These are phyloP conservation scores for Austroboletus eburneus DNA, from an alignment of 768 basidiomycete species.

Conservation along the genomic window DNA sequence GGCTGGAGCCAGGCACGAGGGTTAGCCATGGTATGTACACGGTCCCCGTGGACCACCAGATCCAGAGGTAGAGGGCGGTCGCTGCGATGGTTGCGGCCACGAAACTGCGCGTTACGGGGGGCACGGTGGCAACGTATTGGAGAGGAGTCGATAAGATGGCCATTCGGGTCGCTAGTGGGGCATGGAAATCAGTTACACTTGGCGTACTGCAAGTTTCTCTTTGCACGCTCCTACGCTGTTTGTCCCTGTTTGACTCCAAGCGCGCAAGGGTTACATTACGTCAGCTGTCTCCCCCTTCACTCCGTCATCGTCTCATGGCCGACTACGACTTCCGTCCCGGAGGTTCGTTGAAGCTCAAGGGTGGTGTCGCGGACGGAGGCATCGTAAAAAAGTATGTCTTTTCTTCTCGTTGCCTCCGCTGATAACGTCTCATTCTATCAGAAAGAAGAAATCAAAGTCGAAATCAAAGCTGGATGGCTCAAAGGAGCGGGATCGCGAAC, in stretches of 20 bases:
- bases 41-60: constrained; percentile 50
- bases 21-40: constrained; percentile 62
- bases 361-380: constrained; percentile 73
- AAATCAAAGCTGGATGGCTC: constrained; percentile 54
- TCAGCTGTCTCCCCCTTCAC: constrained; percentile 22
- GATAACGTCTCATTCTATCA: constrained; percentile 28
- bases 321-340: constrained; percentile 84
- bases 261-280: constrained; percentile 22
- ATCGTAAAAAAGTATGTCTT: constrained; percentile 73
- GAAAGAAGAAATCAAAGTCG: constrained; percentile 82
- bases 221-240: constrained; percentile 10
- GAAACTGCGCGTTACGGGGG: constrained; percentile 74
- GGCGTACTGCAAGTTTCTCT: background rate
- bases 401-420: background rate
- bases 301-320: constrained; percentile 48
- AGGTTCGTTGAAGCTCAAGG: constrained; percentile 87
- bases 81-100: constrained; percentile 55
- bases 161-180: constrained; percentile 40
- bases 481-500: constrained; percentile 38
- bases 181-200: constrained; percentile 10
- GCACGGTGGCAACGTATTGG: constrained; percentile 64
- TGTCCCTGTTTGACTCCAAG: constrained; percentile 21
- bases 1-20: constrained; percentile 72
- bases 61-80: constrained; percentile 61
- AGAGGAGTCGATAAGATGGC: constrained; percentile 72